Base-by-base conservation (phyloP, 1,284 basidiomycete species). In the Schizopora paradoxa region DNA sequence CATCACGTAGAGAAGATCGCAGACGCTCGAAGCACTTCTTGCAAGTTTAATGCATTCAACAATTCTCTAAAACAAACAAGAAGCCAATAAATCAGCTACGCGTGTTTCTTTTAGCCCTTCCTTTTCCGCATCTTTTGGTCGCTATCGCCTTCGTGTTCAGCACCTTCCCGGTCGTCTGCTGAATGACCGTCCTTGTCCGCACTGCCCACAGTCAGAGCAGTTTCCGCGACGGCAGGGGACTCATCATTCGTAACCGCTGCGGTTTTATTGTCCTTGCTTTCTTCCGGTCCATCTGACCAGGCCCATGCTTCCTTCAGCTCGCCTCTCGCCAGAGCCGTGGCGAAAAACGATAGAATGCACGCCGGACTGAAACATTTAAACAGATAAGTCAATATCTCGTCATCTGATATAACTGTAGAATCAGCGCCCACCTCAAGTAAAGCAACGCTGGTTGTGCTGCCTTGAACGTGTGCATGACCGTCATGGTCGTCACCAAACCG, bases 381-480 rank as follows among this genome's bases (percentile, higher is more conserved):
- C 21, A 31, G 18, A 11, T 41, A 27, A 38, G 21, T 16, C 14
- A 18, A 14, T 8, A 27, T 21, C 4, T 34, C 13, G 14, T 18
- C 18, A 14, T 28, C 23, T 11, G 29, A 33, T 27, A 16, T 27
- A 28, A 27, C 40, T 29, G 43, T 10, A 35, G 11, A 38, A 26
- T 10, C 13, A 27, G 34, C 23, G 62, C 80, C 62, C 56, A 89
- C 88, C 86, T 82, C 54, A 99, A 75, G 63, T 98, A 99, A 28
- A 99, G 70, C 48, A 99, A 67, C 1, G 95, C 95, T 2, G 95
- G 95, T 58, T 99, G 95, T 0, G 91, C 92, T 11, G 74, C 76
- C 38, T 74, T 71, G 58, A 84, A 86, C 34, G 71, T 60, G 61
- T 95, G 88, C 93, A 98, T 94, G 13, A 95, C 89, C 0, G 62